A percentile compares a stretch with the other conserved stretches of the same genome.
Evolutionary conservation across 2,329 filamentous ascomycete genomes (phyloP).

Genomic region (Lachnellula hyalina): DNA sequence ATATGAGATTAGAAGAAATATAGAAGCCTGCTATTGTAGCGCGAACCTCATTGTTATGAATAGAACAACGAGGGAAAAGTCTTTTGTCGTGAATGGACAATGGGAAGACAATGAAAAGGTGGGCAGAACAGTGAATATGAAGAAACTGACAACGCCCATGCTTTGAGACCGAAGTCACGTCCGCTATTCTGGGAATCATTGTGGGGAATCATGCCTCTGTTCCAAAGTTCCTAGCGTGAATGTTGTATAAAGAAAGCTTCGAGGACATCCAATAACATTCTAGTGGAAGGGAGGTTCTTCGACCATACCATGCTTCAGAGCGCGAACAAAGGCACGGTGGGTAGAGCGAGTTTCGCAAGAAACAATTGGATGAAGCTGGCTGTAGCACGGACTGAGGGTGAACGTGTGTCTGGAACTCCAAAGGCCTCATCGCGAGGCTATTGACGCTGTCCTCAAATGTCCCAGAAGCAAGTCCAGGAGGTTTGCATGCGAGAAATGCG

Average conservation of each 20-base stretch:
- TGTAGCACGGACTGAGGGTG: slow-evolving; percentile 3
- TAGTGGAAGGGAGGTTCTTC: slow-evolving; percentile 10
- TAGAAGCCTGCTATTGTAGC: slow-evolving; percentile 16
- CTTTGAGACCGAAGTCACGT: slow-evolving; percentile 10
- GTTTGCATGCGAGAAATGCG: slow-evolving; percentile 8
- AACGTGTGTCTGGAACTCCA: slow-evolving; percentile 14
- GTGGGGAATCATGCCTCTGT: slow-evolving; percentile 17
- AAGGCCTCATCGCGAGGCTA: slow-evolving; percentile 17
- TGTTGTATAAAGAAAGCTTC: slow-evolving; percentile 13
- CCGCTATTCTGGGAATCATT: slow-evolving; percentile 7
- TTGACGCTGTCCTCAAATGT: slow-evolving; percentile 9
- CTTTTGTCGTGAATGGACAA: slow-evolving; percentile 20
- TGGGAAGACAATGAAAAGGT: slow-evolving; percentile 17
- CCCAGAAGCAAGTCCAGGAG: slow-evolving; percentile 2
- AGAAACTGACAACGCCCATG: slow-evolving; percentile 13
- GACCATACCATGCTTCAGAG: slow-evolving; percentile 15
- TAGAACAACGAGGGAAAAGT: slow-evolving; percentile 17
- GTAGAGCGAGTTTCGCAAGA: slow-evolving; percentile 9
- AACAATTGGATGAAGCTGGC: slow-evolving; percentile 21
- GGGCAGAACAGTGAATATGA: slow-evolving; percentile 18
- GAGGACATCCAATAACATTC: slow-evolving; percentile 14
- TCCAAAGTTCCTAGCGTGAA: slow-evolving; percentile 10
- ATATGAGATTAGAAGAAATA: slow-evolving; percentile 6
- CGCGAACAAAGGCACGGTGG: slow-evolving; percentile 5
- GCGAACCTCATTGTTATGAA: slow-evolving; percentile 18